Evolutionary conservation across 2,329 filamentous ascomycete genomes (phyloP).

Genomic region (Fusarium caatingaense): DNA sequence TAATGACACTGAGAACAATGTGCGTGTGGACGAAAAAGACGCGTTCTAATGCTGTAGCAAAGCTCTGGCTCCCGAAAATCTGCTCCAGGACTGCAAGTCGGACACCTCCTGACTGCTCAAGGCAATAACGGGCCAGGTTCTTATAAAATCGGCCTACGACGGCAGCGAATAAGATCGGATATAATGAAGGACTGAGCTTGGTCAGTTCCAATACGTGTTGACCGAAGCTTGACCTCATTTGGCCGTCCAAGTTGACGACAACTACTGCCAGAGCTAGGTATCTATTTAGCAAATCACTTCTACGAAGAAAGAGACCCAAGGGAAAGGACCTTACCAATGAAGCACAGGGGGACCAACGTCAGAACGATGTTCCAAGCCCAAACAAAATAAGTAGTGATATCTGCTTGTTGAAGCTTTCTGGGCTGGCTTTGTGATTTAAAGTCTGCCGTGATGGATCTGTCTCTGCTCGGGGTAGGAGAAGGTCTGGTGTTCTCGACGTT

Average conservation of each 20-base stretch:
- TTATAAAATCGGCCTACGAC: neutral
- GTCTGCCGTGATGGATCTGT: neutral
- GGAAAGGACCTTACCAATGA: neutral
- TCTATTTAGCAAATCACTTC: neutral
- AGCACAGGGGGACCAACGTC: neutral
- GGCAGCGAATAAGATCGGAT: neutral
- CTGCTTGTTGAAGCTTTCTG: neutral
- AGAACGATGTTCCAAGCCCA: neutral
- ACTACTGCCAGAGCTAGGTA: neutral
- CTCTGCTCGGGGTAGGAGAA: neutral
- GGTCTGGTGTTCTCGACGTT: neutral
- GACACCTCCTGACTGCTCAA: neutral
- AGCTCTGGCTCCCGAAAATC: neutral
- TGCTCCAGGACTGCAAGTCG: neutral
- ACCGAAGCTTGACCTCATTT: neutral
- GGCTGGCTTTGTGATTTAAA: neutral
- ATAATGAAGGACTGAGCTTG: neutral
- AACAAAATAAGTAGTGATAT: neutral
- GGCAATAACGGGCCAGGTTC: neutral
- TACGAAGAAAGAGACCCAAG: accelerated
- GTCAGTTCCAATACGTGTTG: neutral
- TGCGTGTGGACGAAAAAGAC: neutral
- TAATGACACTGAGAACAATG: neutral
- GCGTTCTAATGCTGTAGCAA: neutral
- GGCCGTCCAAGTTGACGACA: neutral